Evolutionary conservation across 371 early-diverging fungal species (phyloP), one percentile per base, ranked within the genome.

Genomic region (Fennellomyces sp.): DNA sequence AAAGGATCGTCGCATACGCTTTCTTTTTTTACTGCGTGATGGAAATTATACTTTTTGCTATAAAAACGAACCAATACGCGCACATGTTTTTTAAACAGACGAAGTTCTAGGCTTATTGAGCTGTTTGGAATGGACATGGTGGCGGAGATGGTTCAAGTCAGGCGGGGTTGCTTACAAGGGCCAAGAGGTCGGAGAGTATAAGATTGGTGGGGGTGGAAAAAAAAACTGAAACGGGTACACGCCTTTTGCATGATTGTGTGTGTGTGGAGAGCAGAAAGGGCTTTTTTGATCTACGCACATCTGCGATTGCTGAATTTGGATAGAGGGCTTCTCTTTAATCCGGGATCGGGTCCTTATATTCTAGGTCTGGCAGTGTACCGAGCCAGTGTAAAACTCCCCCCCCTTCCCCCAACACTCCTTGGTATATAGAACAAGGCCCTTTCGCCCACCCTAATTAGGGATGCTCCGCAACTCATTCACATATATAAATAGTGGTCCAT

Each of bases 211-310:
- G 35, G 35, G 35, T n/a, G n/a, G n/a, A n/a, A n/a, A n/a, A n/a
- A n/a, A 33, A 6, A 33, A 13, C 35, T 33, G 35, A 33, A 33
- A 33, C 35, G 35, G 35, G 35, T 33, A 8, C 35, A 33, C 35
- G 35, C 35, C 13, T 33, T 33, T 33, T 33, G 35, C 35, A 33
- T 33, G 35, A 33, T 33, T 33, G 35, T 33, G 35, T 33, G 35
- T 33, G 35, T 33, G 35, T 33, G 35, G 35, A 33, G 35, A 33
- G 13, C 6, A 33, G 13, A 33, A 33, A 33, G 35, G 35, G 35
- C 35, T 33, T 41, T 41, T 45, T 45, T 23, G 45, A 45, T 45
- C 45, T 45, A 45, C 21, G 45, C 45, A 23, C 45, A n/a, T n/a
- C n/a, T n/a, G n/a, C n/a, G n/a, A 45, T 45, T 45, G n/a, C 21